Base-by-base conservation (phyloP, 2,329 filamentous ascomycete species). In the Hymenoscyphus linearis region DNA sequence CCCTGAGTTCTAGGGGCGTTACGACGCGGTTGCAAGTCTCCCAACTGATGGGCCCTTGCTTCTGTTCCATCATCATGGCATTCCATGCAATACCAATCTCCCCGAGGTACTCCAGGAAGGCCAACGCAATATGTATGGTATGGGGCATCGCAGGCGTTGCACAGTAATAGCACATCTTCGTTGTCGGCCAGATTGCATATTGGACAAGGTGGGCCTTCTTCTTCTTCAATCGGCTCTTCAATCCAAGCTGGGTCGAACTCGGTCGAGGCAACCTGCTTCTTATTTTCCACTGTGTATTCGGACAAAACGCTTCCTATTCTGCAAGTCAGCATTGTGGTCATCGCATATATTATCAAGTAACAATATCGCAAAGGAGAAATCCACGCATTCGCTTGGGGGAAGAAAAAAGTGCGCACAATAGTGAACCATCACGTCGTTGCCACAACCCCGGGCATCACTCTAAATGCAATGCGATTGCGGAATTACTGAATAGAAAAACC, bases 121-220 rank as follows among this genome's bases (percentile, higher is more conserved):
- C 90, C 93, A 64, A 96, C 85, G 75, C 95, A 99, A 74, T 96
- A 90, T 55, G 92, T 92, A 75, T 99, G 95, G 70, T 93, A 96
- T 52, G 90, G 85, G 36, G 88, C 87, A 78, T 96, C 89, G 78
- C 95, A 99, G 71, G 86, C 88, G 74, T 97, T 92, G 77, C 95
- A 99, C 63, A 96, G 85, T 67, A 98, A 86, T 58, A 96, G 83
- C 18, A 92, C 82, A 66, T 96, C 89, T 74, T 95, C 89, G 68
- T 93, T 85, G 67, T 95, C 91, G 67, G 86, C 81, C 57, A 85
- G 84, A 65, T 89, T 88, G 78, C 95, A 99, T 57, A 97, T 82
- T 57, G 91, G 88, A 75, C 95, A 99, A 18, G 90, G 90, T 67
- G 85, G 81, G 56, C 82, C 79, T 62, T 90, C 87, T 63, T 93